Percentiles rank a stretch among this genome's conserved stretches.
Conservation (phyloP, 164 flowering plant genomes). For the Macadamia integrifolia region DNA sequence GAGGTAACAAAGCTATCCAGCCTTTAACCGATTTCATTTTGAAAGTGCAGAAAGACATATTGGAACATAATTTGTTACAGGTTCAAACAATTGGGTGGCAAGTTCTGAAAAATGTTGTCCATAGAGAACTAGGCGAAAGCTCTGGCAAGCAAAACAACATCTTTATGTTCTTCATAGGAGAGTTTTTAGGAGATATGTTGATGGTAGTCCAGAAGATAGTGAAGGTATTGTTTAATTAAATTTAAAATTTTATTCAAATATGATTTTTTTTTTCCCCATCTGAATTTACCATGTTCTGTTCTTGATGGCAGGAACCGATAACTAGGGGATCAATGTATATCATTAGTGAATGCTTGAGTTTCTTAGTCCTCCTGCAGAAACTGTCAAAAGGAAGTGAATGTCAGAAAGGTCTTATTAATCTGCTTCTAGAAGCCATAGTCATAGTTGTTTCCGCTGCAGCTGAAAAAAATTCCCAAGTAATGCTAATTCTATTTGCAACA, state of each 20-base stretch:
- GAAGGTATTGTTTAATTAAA: constrained; percentile 39
- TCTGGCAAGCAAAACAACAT: constrained; percentile 31
- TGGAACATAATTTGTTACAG: constrained; percentile 28
- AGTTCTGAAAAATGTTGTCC: constrained; percentile 53
- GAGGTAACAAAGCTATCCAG: constrained; percentile 40
- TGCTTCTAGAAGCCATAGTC: constrained; percentile 66
- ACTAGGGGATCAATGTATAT: constrained; percentile 49
- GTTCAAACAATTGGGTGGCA: constrained; percentile 73
- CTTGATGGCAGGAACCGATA: constrained; percentile 53
- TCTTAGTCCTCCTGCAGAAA: constrained; percentile 69
- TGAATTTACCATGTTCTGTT: constrained; percentile 1
- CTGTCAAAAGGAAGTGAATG: constrained; percentile 46
- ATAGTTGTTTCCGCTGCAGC: constrained; percentile 49
- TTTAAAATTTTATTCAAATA: neutral
- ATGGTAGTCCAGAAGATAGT: constrained; percentile 33
- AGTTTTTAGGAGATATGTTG: constrained; percentile 49
- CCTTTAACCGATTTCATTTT: neutral
- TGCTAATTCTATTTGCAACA: neutral
- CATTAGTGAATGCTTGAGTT: constrained; percentile 64
- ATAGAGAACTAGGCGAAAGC: constrained; percentile 32
- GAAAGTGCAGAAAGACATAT: neutral
- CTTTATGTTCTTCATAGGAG: constrained; percentile 53
- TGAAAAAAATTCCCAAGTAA: constrained; percentile 48
- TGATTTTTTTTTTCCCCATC: neutral
- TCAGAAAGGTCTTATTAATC: constrained; percentile 53